Conservation (phyloP, 208 protist species). For the Trypanosoma platydactyli region DNA sequence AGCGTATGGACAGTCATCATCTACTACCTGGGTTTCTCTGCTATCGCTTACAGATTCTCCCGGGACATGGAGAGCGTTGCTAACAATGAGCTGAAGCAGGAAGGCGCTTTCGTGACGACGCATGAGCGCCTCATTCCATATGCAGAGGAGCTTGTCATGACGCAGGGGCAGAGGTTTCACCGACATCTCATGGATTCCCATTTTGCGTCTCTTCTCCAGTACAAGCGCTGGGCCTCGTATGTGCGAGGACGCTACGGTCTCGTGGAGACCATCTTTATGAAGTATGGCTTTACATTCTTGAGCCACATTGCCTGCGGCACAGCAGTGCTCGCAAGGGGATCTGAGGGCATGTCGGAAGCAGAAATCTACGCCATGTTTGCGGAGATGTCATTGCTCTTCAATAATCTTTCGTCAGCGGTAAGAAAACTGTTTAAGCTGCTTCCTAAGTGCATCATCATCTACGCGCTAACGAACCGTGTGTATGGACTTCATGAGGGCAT, state of each 20-base stretch:
- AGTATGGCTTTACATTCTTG: slow-evolving; percentile 60
- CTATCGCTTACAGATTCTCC: slow-evolving; percentile 25
- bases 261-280: slow-evolving; percentile 47
- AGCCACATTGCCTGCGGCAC: slow-evolving; percentile 44
- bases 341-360: slow-evolving; percentile 5
- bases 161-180: slow-evolving; percentile 41
- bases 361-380: slow-evolving; percentile 31
- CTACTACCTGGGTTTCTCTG: slow-evolving; percentile 51
- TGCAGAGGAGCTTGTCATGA: slow-evolving; percentile 67
- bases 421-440: slow-evolving; percentile 49
- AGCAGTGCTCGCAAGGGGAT: slow-evolving; percentile 24
- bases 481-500: slow-evolving; percentile 46
- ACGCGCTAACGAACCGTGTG: slow-evolving; percentile 60
- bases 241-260: slow-evolving; percentile 55
- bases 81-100: slow-evolving; percentile 40
- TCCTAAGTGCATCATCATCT: slow-evolving; percentile 39
- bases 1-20: slow-evolving; percentile 30
- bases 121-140: slow-evolving; percentile 52
- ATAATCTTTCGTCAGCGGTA: slow-evolving; percentile 45
- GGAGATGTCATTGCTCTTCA: slow-evolving; percentile 41
- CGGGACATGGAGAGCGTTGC: slow-evolving; percentile 57
- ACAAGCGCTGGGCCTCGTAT: slow-evolving; percentile 50
- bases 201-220: slow-evolving; percentile 45
- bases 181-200: slow-evolving; percentile 36
- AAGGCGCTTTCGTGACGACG: slow-evolving; percentile 44